Base-by-base conservation (phyloP, 2,329 filamentous ascomycete genomes). In the Sphaerostilbella broomeana region DNA sequence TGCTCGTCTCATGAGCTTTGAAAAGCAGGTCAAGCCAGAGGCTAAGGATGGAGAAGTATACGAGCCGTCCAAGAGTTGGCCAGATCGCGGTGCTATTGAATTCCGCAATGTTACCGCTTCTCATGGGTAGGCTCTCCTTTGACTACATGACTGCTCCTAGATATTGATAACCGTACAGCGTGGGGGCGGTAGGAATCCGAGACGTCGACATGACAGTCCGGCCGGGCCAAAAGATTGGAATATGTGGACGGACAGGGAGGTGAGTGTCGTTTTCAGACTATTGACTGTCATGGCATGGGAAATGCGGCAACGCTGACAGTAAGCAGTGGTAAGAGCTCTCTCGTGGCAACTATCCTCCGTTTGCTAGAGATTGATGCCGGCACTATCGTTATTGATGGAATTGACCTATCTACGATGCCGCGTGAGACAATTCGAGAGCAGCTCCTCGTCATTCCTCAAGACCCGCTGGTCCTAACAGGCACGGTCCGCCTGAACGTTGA, bases 381-480 rank as follows among this genome's bases (percentile, higher is more conserved):
- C 0, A 55, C 44, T 5, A 65, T 77, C 26, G 51, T 39, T 2
- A 59, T 77, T 11, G 72, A 75, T 39, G n/a, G n/a, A n/a, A n/a
- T n/a, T n/a, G n/a, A n/a, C n/a, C n/a, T n/a, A n/a, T n/a, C n/a
- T n/a, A n/a, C n/a, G n/a, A n/a, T n/a, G n/a, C n/a, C n/a, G n/a
- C n/a, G n/a, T n/a, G n/a, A n/a, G n/a, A n/a, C n/a, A n/a, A n/a
- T n/a, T n/a, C n/a, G n/a, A n/a, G n/a, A n/a, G n/a, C n/a, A n/a
- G n/a, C n/a, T n/a, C n/a, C n/a, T n/a, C n/a, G n/a, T n/a, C 9
- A 54, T 76, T 2, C 67, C 70, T 0, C 72, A 75, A 54, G 70
- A 75, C 15, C 62, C 70, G 0, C 64, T 72, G 35, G 53, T 69
- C 8, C 58, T 75, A 12, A 61, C 63, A 0, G 69, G 66, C 10